Conservation (phyloP, 2,329 filamentous ascomycete species). For the Trichoderma sp. region DNA sequence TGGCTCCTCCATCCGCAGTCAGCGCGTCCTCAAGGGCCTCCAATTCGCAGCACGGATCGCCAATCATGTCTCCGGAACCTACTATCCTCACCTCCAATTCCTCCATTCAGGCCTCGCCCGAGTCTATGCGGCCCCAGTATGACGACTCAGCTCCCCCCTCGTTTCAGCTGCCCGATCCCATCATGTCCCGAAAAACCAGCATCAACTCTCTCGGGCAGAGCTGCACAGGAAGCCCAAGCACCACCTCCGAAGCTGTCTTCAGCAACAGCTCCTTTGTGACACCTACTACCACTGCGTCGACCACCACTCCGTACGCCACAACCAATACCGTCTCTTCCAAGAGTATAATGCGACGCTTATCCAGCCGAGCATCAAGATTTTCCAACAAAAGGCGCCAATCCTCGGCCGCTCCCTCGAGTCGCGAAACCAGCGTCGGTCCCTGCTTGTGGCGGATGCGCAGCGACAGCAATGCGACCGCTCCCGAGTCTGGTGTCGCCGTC, state of each 20-base stretch:
- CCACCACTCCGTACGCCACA: slow-evolving; percentile 21
- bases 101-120: slow-evolving; percentile 65
- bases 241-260: slow-evolving; percentile 45
- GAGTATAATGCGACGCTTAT: slow-evolving; percentile 75
- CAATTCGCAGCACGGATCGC: slow-evolving; percentile 54
- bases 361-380: slow-evolving; percentile 71
- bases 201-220: slow-evolving; percentile 62
- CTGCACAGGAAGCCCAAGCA: slow-evolving; percentile 53
- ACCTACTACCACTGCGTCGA: background rate
- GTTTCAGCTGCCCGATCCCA: slow-evolving; percentile 71
- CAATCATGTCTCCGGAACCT: slow-evolving; percentile 54
- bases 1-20: slow-evolving; percentile 50
- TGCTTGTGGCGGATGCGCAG: slow-evolving; percentile 83
- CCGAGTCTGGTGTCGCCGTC: slow-evolving; percentile 42
- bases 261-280: slow-evolving; percentile 4
- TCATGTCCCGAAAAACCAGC: slow-evolving; percentile 58
- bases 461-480: slow-evolving; percentile 76
- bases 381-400: slow-evolving; percentile 68
- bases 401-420: slow-evolving; percentile 69
- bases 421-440: slow-evolving; percentile 85
- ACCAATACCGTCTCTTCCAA: slow-evolving; percentile 16
- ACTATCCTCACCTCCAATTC: slow-evolving; percentile 55
- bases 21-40: slow-evolving; percentile 56
- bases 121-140: slow-evolving; percentile 55
- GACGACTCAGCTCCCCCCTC: slow-evolving; percentile 50